phyloP scores from a whole-genome alignment of 202 grass and related monocot species.

The Saccharum hybrid region DNA sequence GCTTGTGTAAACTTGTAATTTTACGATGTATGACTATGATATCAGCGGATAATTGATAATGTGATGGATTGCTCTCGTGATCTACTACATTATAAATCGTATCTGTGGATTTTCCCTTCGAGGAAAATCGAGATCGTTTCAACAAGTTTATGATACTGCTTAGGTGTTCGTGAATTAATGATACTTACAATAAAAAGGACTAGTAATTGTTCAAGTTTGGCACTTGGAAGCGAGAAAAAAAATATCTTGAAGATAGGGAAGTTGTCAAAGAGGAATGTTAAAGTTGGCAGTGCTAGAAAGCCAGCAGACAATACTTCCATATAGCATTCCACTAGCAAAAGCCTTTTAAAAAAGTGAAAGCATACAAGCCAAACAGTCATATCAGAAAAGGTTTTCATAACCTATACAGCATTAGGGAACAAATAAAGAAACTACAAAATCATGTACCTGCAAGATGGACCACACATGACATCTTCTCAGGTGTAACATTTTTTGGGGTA shows the following conservation, averaged over 20 bases:
- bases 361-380: conserved; percentile 8
- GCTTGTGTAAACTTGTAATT: no score
- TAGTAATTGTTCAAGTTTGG: not conserved
- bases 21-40: no score
- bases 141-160: not conserved
- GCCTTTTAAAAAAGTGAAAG: not conserved
- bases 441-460: conserved; percentile 89
- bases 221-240: not conserved
- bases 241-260: not conserved
- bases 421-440: conserved; percentile 27
- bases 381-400: conserved; percentile 7
- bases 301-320: conserved; percentile 10
- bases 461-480: conserved; percentile 87
- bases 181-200: conserved; percentile 7
- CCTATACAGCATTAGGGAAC: not conserved
- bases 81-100: no score
- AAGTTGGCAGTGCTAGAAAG: conserved; percentile 14
- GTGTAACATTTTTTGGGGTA: conserved; percentile 67
- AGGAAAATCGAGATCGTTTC: no score
- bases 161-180: not conserved
- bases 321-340: not conserved
- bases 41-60: no score
- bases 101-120: no score
- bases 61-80: no score
- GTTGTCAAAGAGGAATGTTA: not conserved